Percentiles rank a stretch among this genome's conserved stretches.
These are phyloP conservation scores for Epichloe sibirici DNA, from an alignment of 2,329 filamentous ascomycete species.

Conservation along the genomic window DNA sequence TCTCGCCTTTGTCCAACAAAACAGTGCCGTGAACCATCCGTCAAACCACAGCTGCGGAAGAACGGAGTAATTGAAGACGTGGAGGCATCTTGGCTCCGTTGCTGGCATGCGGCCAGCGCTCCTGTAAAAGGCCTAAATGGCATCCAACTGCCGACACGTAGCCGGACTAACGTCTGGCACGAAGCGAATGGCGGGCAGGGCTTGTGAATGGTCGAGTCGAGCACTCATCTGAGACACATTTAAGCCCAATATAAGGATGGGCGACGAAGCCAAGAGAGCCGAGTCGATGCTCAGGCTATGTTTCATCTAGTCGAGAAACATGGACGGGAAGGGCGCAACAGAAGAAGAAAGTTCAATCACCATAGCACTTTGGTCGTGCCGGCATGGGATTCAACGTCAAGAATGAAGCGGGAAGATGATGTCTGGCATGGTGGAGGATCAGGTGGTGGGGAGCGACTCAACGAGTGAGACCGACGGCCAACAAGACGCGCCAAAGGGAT, in stretches of 20 bases:
- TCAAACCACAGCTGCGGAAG: not conserved
- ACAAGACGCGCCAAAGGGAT: not conserved
- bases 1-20: constrained; percentile 23
- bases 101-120: not conserved
- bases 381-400: not conserved
- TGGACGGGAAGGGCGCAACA: not conserved
- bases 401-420: not conserved
- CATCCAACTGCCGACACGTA: constrained; percentile 5
- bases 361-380: not conserved
- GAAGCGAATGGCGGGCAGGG: constrained; percentile 4
- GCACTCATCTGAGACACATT: constrained; percentile 14
- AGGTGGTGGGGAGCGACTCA: not conserved
- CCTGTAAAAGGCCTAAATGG: constrained; percentile 1
- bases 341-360: not conserved
- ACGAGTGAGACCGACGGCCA: not conserved
- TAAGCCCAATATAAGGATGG: constrained; percentile 10
- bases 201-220: constrained; percentile 8
- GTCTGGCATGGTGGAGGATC: not conserved
- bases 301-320: not conserved
- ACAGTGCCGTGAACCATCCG: constrained; percentile 4
- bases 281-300: not conserved
- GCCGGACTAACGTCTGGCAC: constrained; percentile 5
- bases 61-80: constrained; percentile 7
- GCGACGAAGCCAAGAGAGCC: constrained; percentile 3
- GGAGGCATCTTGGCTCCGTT: constrained; percentile 6